Percentiles rank a stretch among this genome's conserved stretches.
Evolutionary conservation across 805 yeast genomes (phyloP).

Genomic region (Yarrowia sp.): DNA sequence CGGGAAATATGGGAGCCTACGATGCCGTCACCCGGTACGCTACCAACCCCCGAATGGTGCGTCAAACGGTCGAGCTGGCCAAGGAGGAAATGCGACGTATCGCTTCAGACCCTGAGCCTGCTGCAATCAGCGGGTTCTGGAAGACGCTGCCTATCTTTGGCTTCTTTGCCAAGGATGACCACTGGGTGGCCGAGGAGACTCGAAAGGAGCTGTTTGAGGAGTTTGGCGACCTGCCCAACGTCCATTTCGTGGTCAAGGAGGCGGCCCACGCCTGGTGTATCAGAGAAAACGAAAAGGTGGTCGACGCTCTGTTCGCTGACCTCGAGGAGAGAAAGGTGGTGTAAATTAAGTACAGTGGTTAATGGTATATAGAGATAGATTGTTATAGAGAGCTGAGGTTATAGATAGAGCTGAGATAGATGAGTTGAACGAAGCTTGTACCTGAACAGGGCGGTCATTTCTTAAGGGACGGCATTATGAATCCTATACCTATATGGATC

Average conservation of each 20-base stretch:
- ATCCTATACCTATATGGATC: too few species aligned
- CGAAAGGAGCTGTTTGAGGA: conserved; percentile 54
- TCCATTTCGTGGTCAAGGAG: conserved; percentile 50
- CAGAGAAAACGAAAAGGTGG: conserved; percentile 57
- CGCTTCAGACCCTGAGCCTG: conserved; percentile 50
- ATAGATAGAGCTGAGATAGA: too few species aligned
- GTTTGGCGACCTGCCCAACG: conserved; percentile 49
- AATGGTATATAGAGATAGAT: conserved; percentile 4
- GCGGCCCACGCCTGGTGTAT: conserved; percentile 68
- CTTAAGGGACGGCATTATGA: too few species aligned
- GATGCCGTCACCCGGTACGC: conserved; percentile 56
- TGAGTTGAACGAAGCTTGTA: too few species aligned
- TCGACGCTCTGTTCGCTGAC: conserved; percentile 45
- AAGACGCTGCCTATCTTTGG: conserved; percentile 59
- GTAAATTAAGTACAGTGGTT: neutral
- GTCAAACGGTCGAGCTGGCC: conserved; percentile 65
- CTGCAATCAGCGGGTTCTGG: conserved; percentile 56
- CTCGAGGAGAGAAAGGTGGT: conserved; percentile 10
- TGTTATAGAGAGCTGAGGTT: too few species aligned
- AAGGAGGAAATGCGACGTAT: conserved; percentile 65
- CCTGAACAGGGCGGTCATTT: too few species aligned
- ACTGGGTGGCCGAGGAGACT: conserved; percentile 67
- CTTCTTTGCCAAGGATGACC: conserved; percentile 64
- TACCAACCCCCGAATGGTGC: conserved; percentile 55
- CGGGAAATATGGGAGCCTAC: conserved; percentile 3